Conservation (phyloP, 139 green algal genomes). For the Yamagishiella unicocca region DNA sequence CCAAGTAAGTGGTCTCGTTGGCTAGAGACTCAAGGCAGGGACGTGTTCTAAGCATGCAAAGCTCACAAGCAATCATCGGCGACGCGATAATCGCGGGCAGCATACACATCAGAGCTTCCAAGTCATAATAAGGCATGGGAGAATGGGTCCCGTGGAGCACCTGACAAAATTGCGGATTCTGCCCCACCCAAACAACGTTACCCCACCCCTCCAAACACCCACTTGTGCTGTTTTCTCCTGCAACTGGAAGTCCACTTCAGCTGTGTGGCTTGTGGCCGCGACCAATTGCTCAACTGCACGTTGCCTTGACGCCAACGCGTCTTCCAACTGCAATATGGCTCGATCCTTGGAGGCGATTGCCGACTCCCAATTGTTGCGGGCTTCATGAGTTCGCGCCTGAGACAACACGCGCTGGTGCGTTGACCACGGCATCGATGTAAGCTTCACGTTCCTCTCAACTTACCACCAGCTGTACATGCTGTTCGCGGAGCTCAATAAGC, state of each 20-base stretch:
- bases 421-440: background rate
- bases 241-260: constrained; percentile 33
- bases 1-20: background rate
- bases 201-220: no score
- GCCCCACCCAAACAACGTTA: no score
- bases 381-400: constrained; percentile 75
- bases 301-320: constrained; percentile 65
- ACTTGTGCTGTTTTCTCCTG: constrained; percentile 44
- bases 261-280: constrained; percentile 16
- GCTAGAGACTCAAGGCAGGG: background rate
- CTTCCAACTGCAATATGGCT: constrained; percentile 78
- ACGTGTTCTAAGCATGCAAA: background rate
- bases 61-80: background rate
- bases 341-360: constrained; percentile 77
- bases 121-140: no score
- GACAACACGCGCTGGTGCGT: background rate
- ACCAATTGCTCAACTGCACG: constrained; percentile 57
- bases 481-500: constrained; percentile 77
- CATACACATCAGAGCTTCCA: no score
- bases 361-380: constrained; percentile 75
- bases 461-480: constrained; percentile 79
- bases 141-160: no score
- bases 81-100: background rate
- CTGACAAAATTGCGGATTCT: no score
- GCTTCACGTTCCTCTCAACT: constrained; percentile 4